These are phyloP conservation scores for Amanita fuliginea DNA, from an alignment of 768 basidiomycete genomes.

Conservation along the genomic window DNA sequence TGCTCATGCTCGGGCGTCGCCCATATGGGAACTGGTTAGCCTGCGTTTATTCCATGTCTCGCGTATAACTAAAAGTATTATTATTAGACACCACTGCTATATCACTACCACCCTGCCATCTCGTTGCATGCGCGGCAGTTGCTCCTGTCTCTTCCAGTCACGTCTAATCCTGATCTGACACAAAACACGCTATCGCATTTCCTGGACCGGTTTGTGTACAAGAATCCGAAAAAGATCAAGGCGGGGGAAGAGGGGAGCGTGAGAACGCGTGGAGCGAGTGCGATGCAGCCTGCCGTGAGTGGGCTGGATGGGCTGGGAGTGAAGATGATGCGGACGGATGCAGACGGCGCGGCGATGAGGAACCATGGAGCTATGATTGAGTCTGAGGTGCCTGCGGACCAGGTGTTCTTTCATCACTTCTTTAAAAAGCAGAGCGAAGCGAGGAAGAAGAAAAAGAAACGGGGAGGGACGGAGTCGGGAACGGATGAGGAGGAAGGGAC, in stretches of 20 bases:
- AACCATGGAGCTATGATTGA: constrained; percentile 71
- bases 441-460: constrained; percentile 24
- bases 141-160: constrained; percentile 58
- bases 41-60: no score
- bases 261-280: constrained; percentile 65
- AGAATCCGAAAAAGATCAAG: constrained; percentile 75
- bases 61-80: not conserved
- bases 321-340: constrained; percentile 58
- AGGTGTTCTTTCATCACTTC: constrained; percentile 91
- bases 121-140: constrained; percentile 81
- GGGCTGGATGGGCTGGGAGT: constrained; percentile 53
- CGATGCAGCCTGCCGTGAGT: constrained; percentile 90
- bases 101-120: constrained; percentile 88
- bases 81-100: constrained; percentile 58
- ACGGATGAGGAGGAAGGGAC: constrained; percentile 24
- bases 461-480: constrained; percentile 30
- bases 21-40: constrained; percentile 75
- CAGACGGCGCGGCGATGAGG: constrained; percentile 25
- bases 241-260: constrained; percentile 18
- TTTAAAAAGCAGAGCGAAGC: constrained; percentile 61
- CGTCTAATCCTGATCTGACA: constrained; percentile 78
- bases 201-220: constrained; percentile 94
- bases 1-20: constrained; percentile 67
- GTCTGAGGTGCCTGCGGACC: constrained; percentile 77
- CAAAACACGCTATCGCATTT: constrained; percentile 92